A percentile compares a stretch with the other conserved stretches of the same genome.
Conservation (phyloP, 148 eudicot genomes). For the Talinum fruticosum region DNA sequence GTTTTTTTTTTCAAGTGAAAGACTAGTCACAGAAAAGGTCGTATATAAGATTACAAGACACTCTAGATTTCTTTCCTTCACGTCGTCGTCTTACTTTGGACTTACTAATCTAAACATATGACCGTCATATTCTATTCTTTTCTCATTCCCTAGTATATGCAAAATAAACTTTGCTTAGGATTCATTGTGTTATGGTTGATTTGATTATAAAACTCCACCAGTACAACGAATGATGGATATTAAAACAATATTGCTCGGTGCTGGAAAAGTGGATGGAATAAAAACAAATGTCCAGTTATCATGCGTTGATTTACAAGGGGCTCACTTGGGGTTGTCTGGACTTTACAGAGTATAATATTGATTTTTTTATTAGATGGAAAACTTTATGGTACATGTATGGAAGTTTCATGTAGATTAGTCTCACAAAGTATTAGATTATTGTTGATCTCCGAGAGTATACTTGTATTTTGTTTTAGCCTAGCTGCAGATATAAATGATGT, state of each 20-base stretch:
- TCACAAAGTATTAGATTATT: not conserved
- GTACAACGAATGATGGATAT: not conserved
- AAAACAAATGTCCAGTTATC: constrained; percentile 4
- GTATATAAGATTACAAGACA: too few relatives aligned
- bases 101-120: not conserved
- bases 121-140: not conserved
- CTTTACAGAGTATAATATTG: not conserved
- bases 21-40: too few relatives aligned
- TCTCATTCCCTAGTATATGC: not conserved
- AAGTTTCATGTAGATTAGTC: constrained; percentile 11
- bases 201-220: not conserved
- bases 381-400: not conserved
- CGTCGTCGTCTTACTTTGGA: not conserved
- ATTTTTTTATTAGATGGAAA: not conserved
- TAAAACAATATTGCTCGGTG: not conserved
- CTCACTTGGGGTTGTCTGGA: not conserved
- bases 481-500: not conserved
- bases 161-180: not conserved
- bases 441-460: not conserved
- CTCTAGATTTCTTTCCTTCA: not conserved
- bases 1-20: too few relatives aligned
- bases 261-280: not conserved
- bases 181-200: not conserved
- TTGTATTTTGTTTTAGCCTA: not conserved
- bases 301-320: not conserved